Evolutionary conservation across 1,284 basidiomycete genomes (phyloP).

Genomic region (Apiotrichum sp.): DNA sequence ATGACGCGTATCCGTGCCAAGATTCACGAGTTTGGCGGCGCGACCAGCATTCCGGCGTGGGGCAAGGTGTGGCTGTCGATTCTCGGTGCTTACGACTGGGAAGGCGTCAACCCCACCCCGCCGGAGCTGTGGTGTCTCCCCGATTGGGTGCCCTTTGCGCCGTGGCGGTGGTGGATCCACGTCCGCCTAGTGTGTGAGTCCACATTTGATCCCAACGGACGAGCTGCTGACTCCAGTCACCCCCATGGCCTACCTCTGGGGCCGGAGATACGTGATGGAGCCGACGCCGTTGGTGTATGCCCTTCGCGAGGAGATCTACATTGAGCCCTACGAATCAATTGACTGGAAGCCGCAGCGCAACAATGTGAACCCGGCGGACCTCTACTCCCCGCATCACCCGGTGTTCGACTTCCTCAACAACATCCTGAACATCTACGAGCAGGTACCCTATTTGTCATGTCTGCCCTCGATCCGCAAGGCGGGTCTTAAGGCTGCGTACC

Average conservation of each 20-base stretch:
- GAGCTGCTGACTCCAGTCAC: constrained; percentile 31
- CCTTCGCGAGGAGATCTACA: constrained; percentile 84
- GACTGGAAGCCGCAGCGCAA: constrained; percentile 87
- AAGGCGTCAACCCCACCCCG: constrained; percentile 85
- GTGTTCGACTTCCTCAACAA: constrained; percentile 66
- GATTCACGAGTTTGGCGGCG: constrained; percentile 56
- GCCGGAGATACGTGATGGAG: constrained; percentile 65
- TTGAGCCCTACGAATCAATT: constrained; percentile 75
- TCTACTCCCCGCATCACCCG: constrained; percentile 76
- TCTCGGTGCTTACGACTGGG: constrained; percentile 93
- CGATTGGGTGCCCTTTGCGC: constrained; percentile 87
- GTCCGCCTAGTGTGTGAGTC: constrained; percentile 73
- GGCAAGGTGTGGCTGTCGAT: constrained; percentile 96
- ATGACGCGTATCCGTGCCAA: constrained; percentile 43
- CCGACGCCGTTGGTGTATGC: constrained; percentile 74
- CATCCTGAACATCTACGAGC: constrained; percentile 66
- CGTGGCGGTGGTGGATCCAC: constrained; percentile 97
- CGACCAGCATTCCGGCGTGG: constrained; percentile 79
- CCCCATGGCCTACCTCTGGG: constrained; percentile 70
- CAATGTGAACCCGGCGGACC: constrained; percentile 69
- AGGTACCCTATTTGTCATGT: constrained; percentile 31
- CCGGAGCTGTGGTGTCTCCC: constrained; percentile 91
- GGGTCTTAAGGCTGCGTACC: constrained; percentile 67
- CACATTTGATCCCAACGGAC: too few species aligned
- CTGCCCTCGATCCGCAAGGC: constrained; percentile 51